These are phyloP conservation scores for Ascosphaera apis DNA, from an alignment of 2,329 filamentous ascomycete species.

Conservation along the genomic window DNA sequence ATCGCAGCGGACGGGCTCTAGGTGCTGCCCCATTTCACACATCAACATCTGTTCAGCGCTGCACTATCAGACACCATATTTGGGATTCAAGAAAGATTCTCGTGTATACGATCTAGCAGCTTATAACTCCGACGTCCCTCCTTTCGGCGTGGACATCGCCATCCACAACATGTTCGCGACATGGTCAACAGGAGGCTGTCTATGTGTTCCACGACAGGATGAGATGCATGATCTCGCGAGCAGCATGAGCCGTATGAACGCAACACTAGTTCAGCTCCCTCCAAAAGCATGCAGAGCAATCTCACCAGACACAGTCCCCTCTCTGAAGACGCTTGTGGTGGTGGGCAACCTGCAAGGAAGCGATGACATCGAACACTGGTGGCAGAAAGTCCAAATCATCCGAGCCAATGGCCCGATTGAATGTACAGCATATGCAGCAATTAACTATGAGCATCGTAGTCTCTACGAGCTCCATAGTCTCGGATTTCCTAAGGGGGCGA, in stretches of 20 bases:
- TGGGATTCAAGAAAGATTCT: constrained; percentile 1
- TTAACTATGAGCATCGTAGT: constrained; percentile 3
- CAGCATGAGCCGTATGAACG: constrained; percentile 23
- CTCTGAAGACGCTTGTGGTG: constrained; percentile 14
- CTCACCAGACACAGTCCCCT: constrained; percentile 14
- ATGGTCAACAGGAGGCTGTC: constrained; percentile 16
- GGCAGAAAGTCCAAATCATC: constrained; percentile 12
- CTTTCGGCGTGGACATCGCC: constrained; percentile 5
- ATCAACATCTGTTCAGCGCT: neutral
- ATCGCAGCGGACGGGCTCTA: neutral
- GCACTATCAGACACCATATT: neutral
- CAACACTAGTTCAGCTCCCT: constrained; percentile 31
- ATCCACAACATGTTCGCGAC: constrained; percentile 13
- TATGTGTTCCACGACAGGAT: constrained; percentile 20
- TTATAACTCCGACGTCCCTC: constrained; percentile 19
- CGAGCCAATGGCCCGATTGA: constrained; percentile 16
- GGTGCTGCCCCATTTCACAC: neutral
- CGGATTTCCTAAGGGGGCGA: neutral
- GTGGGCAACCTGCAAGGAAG: constrained; percentile 10
- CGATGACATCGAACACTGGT: constrained; percentile 9
- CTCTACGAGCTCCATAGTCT: neutral
- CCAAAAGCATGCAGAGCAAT: constrained; percentile 26
- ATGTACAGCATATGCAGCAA: constrained; percentile 8
- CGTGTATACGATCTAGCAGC: constrained; percentile 16
- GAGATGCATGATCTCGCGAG: constrained; percentile 21